Percentiles rank a stretch among this genome's conserved stretches.
Conservation (phyloP, 2,329 filamentous ascomycete species). For the Colletotrichum australisinense region DNA sequence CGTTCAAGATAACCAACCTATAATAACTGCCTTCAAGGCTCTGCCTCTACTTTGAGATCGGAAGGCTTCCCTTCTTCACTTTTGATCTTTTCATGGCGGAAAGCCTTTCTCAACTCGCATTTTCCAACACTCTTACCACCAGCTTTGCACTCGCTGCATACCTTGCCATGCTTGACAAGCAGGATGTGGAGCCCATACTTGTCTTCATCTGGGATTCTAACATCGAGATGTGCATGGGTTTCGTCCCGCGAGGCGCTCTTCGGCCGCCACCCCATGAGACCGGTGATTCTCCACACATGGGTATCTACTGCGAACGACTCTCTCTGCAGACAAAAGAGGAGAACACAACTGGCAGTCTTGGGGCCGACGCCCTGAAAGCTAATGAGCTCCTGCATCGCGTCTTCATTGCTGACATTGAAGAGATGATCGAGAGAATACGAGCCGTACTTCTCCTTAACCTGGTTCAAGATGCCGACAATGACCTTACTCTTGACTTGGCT, state of each 20-base stretch:
- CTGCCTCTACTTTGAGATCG: not conserved
- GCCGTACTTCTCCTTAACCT: slow-evolving; percentile 63
- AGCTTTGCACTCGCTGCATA: slow-evolving; percentile 57
- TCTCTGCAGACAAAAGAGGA: slow-evolving; percentile 61
- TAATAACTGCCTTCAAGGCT: too few species aligned
- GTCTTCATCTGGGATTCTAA: slow-evolving; percentile 56
- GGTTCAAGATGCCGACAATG: slow-evolving; percentile 75
- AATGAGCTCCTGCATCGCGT: slow-evolving; percentile 62
- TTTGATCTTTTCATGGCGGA: slow-evolving; percentile 43
- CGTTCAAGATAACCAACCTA: too few species aligned
- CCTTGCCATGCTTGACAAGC: slow-evolving; percentile 59
- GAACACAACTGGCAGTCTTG: slow-evolving; percentile 65
- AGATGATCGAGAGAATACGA: slow-evolving; percentile 62
- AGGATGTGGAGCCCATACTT: slow-evolving; percentile 64
- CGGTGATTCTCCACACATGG: slow-evolving; percentile 62
- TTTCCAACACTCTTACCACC: slow-evolving; percentile 52
- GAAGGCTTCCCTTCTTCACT: slow-evolving; percentile 32
- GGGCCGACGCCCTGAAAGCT: slow-evolving; percentile 63
- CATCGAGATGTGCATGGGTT: slow-evolving; percentile 62
- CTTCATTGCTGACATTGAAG: slow-evolving; percentile 53
- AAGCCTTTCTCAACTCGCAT: slow-evolving; percentile 55
- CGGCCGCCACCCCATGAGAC: slow-evolving; percentile 62
- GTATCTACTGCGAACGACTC: slow-evolving; percentile 65
- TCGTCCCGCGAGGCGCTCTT: slow-evolving; percentile 53
- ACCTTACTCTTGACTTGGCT: slow-evolving; percentile 78